Percentiles rank a stretch among this genome's conserved stretches.
Conservation (phyloP, 1,284 basidiomycete species). For the Malassezia sp. region DNA sequence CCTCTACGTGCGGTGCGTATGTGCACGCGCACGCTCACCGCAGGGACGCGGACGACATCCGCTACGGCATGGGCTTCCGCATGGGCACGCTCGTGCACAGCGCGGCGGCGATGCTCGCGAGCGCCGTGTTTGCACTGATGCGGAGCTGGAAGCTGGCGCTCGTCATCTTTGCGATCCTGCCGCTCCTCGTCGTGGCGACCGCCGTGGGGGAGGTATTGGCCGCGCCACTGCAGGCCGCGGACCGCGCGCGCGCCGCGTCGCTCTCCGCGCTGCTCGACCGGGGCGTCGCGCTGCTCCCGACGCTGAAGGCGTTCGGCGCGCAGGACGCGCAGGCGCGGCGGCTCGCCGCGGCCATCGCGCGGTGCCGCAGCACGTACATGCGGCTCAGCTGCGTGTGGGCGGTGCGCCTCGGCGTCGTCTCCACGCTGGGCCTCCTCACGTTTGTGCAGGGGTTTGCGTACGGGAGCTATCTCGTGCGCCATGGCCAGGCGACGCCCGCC, state of each 20-base stretch:
- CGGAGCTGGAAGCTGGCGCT: slow-evolving; percentile 74
- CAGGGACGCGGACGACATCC: slow-evolving; percentile 88
- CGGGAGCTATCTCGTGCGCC: slow-evolving; percentile 70
- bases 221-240: slow-evolving; percentile 60
- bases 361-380: slow-evolving; percentile 51
- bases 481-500: slow-evolving; percentile 59
- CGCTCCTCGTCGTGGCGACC: slow-evolving; percentile 62
- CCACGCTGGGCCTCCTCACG: slow-evolving; percentile 63
- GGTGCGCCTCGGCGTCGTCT: slow-evolving; percentile 60
- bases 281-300: slow-evolving; percentile 66
- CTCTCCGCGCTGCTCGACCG: slow-evolving; percentile 71
- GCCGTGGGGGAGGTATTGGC: slow-evolving; percentile 56
- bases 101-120: slow-evolving; percentile 64
- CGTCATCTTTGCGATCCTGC: slow-evolving; percentile 82
- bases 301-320: slow-evolving; percentile 93
- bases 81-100: slow-evolving; percentile 69
- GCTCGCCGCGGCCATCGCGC: slow-evolving; percentile 51
- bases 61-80: slow-evolving; percentile 66
- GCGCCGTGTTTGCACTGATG: slow-evolving; percentile 67
- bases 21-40: no score
- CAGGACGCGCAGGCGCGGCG: slow-evolving; percentile 55
- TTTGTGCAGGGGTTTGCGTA: slow-evolving; percentile 97
- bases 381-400: slow-evolving; percentile 64
- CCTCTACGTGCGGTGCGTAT: no score
- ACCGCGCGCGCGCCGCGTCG: slow-evolving; percentile 56